Evolutionary conservation across 2,329 filamentous ascomycete genomes (phyloP).

Genomic region (Graphilbum sp.): DNA sequence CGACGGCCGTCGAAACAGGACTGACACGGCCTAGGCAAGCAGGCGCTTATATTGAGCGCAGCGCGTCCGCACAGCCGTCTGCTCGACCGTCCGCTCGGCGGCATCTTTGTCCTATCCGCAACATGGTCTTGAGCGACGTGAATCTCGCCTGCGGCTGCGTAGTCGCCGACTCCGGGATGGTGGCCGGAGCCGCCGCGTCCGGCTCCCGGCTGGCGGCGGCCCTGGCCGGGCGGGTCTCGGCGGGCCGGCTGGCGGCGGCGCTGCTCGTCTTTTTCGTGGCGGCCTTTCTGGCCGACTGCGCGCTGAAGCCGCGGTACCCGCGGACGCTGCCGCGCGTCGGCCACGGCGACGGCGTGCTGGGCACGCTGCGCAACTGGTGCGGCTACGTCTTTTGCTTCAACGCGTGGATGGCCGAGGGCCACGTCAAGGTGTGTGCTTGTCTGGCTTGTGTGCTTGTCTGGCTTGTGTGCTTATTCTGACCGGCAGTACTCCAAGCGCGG

Average conservation of each 20-base stretch:
- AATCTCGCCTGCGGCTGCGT: too few relatives aligned
- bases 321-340: constrained; percentile 24
- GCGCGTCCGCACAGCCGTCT: too few relatives aligned
- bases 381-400: constrained; percentile 21
- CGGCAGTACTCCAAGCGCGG: constrained; percentile 23
- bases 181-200: too few relatives aligned
- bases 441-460: background rate
- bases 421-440: constrained; percentile 20
- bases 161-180: too few relatives aligned
- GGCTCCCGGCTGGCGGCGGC: background rate
- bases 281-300: constrained; percentile 23
- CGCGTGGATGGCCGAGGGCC: constrained; percentile 25
- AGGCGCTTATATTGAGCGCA: too few relatives aligned
- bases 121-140: too few relatives aligned
- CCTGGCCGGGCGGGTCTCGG: constrained; percentile 12
- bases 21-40: too few relatives aligned
- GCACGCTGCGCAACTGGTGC: constrained; percentile 22
- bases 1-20: too few relatives aligned
- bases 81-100: too few relatives aligned
- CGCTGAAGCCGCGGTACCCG: constrained; percentile 22
- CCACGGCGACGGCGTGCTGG: constrained; percentile 19
- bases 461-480: background rate
- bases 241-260: constrained; percentile 13
- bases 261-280: constrained; percentile 17
- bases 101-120: too few relatives aligned